phyloP scores from a whole-genome alignment of 352 stramenopile genomes.

The Pythium sukuiense region DNA sequence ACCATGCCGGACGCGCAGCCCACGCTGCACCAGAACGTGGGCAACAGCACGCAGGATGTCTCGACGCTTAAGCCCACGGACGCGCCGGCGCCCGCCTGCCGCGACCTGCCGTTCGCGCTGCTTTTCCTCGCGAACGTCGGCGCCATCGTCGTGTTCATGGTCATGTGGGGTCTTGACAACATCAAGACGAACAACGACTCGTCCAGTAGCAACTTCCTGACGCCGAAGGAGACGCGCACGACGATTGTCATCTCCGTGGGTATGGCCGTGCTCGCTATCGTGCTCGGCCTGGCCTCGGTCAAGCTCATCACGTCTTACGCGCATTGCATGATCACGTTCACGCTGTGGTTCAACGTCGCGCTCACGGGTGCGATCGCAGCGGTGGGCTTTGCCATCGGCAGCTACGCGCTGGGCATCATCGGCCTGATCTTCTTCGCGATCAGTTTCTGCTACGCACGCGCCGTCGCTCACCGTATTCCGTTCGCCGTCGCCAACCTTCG shows the following conservation, averaged over 20 bases:
- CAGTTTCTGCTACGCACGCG: conserved; percentile 84
- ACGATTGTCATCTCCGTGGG: conserved; percentile 20
- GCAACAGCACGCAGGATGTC: conserved; percentile 45
- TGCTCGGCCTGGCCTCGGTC: conserved; percentile 63
- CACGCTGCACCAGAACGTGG: conserved; percentile 22
- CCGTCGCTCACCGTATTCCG: conserved; percentile 89
- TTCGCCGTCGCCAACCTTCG: conserved; percentile 93
- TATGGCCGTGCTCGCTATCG: conserved; percentile 51
- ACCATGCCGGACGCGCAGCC: conserved; percentile 25
- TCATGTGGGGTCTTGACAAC: conserved; percentile 66
- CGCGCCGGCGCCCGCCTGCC: conserved; percentile 40
- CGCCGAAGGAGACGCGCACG: conserved; percentile 45
- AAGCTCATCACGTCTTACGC: conserved; percentile 83
- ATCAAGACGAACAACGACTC: conserved; percentile 47
- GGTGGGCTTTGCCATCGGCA: conserved; percentile 70
- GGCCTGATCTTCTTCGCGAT: conserved; percentile 62
- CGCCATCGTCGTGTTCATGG: conserved; percentile 67
- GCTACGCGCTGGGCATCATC: conserved; percentile 70
- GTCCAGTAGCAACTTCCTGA: conserved; percentile 37
- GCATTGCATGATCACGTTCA: conserved; percentile 81
- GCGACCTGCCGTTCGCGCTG: conserved; percentile 80
- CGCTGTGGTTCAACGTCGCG: conserved; percentile 85
- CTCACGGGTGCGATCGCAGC: conserved; percentile 62
- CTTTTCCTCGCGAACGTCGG: conserved; percentile 78
- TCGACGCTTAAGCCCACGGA: conserved; percentile 66